These are phyloP conservation scores for Alternaria viburni DNA, from an alignment of 2,329 filamentous ascomycete species.

Conservation along the genomic window DNA sequence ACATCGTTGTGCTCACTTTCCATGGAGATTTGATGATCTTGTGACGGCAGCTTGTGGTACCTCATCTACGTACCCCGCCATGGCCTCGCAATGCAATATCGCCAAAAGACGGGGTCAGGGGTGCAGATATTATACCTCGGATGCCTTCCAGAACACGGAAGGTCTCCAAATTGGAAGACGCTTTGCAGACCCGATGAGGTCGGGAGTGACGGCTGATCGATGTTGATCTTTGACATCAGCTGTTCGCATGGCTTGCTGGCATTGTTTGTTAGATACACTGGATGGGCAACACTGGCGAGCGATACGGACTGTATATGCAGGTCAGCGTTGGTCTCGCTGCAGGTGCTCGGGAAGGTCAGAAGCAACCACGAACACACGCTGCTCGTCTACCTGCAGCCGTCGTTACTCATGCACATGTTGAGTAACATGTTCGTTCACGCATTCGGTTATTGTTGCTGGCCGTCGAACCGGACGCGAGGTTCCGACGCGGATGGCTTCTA, in stretches of 20 bases:
- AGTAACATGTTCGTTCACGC: constrained; percentile 28
- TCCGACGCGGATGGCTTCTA: constrained; percentile 27
- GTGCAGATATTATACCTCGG: constrained; percentile 28
- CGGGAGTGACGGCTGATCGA: neutral
- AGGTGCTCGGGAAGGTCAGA: constrained; percentile 17
- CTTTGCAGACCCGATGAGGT: neutral
- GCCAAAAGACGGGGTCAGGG: constrained; percentile 30
- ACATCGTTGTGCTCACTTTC: constrained; percentile 3
- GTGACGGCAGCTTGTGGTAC: constrained; percentile 30
- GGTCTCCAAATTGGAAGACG: constrained; percentile 18
- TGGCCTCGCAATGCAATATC: constrained; percentile 33
- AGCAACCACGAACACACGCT: constrained; percentile 23
- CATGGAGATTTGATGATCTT: constrained; percentile 24
- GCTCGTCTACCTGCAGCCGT: constrained; percentile 25
- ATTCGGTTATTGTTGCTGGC: constrained; percentile 33
- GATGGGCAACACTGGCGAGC: neutral
- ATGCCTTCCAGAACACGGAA: constrained; percentile 29
- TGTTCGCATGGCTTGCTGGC: constrained; percentile 3
- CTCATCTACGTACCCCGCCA: constrained; percentile 47
- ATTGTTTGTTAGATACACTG: constrained; percentile 3
- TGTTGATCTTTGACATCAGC: neutral
- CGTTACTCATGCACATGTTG: constrained; percentile 36
- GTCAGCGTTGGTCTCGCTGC: constrained; percentile 26
- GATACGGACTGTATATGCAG: constrained; percentile 23
- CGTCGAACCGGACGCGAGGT: constrained; percentile 31